Conservation (phyloP, 1,284 basidiomycete genomes). For the Schizophyllum commune region DNA sequence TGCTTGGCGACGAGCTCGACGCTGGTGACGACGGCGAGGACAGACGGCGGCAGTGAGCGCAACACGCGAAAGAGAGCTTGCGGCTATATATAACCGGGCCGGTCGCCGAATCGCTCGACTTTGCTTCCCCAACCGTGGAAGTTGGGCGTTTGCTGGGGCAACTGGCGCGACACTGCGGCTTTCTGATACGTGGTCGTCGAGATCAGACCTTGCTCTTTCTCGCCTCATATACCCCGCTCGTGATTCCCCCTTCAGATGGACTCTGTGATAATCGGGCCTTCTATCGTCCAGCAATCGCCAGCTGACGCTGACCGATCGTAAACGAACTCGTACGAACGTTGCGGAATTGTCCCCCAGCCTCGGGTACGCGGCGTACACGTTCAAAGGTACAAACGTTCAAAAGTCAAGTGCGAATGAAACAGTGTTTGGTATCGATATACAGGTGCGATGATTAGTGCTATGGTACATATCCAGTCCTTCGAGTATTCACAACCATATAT, state of each 20-base stretch:
- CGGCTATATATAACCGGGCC: not conserved
- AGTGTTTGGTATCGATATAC: not conserved
- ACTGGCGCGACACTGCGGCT: no score
- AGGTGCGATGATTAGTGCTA: not conserved
- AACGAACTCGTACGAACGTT: not conserved
- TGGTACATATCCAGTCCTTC: not conserved
- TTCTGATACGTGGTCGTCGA: not conserved
- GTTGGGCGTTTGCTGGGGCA: no score
- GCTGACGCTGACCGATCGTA: not conserved
- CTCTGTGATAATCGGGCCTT: not conserved
- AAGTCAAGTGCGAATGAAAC: no score
- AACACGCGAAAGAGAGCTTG: not conserved
- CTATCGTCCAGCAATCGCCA: not conserved
- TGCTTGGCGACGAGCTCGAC: not conserved
- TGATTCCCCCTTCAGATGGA: not conserved
- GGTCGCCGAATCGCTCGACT: not conserved
- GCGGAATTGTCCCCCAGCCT: not conserved
- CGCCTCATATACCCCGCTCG: not conserved
- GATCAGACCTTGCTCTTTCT: not conserved
- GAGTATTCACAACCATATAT: not conserved
- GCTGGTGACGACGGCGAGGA: not conserved
- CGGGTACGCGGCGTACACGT: not conserved
- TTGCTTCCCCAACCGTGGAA: not conserved
- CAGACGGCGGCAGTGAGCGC: not conserved
- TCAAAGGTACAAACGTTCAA: not conserved